Evolutionary conservation across 352 stramenopile species (phyloP), one percentile per base, ranked within the genome.

Genomic region (Globisporangium cederbergense): DNA sequence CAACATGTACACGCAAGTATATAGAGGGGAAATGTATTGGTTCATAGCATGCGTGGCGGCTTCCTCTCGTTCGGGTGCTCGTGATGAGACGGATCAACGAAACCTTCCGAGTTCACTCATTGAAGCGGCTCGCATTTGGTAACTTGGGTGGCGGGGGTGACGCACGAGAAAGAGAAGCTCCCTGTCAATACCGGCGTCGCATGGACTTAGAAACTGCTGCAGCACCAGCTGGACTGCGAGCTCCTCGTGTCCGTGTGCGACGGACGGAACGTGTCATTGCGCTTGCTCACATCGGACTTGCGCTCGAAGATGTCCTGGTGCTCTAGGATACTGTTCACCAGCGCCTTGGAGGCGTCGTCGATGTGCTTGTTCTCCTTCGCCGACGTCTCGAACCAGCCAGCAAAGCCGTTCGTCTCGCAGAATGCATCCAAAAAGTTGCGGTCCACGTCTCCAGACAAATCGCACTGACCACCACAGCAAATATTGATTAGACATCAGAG

Each of bases 321-420:
- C 59, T 90, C 75, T 40, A 96, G 64, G 40, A 95, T 90, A 16
- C 79, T 78, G 49, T 71, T 80, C 42, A 97, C 85, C 25, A 97
- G 74, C 43, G 86, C 83, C 67, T 93, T 94, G 28, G 87, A 81
- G 20, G 90, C 81, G 56, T 96, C 85, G 42, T 97, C 87, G 42
- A 98, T 96, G 72, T 97, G 87, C 59, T 85, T 95, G 66, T 97
- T 97, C 58, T 94, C 84, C 65, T 98, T 98, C 7, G 92, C 92
- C 8, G 92, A 98, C 38, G 92, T 98, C 55, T 95, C 88, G 58
- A 97, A 98, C 92, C 92, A 98, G 30, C 86, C 90, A 6, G 86
- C 81, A 72, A 98, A 98, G 30, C 89, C 94, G 60, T 98, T 93
- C 7, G 85, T 83, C 62, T 91, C 77, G 67, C 89, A 97, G 58